Percentiles rank a stretch among this genome's conserved stretches.
These are phyloP conservation scores for Umbellularia californica DNA, from an alignment of 164 flowering plant species.

Conservation along the genomic window DNA sequence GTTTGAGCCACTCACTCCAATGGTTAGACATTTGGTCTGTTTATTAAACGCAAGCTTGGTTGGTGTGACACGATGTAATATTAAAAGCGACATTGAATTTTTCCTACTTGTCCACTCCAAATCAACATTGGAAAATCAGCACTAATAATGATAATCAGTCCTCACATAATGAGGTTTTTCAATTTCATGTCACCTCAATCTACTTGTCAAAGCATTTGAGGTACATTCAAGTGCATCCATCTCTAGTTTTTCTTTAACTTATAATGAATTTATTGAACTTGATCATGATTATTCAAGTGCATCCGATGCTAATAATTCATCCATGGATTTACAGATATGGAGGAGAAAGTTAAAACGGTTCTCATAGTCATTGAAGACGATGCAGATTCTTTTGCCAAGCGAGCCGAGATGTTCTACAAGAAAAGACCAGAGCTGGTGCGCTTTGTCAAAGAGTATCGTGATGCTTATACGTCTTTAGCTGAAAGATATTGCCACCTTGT, in stretches of 20 bases:
- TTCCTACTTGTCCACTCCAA: too few relatives aligned
- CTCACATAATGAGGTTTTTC: background rate
- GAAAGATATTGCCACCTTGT: constrained; percentile 20
- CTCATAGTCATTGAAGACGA: constrained; percentile 69
- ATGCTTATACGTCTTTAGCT: constrained; percentile 76
- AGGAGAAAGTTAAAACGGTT: constrained; percentile 57
- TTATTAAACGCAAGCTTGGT: too few relatives aligned
- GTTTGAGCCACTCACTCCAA: too few relatives aligned
- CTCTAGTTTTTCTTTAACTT: background rate
- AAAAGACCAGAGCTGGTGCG: constrained; percentile 74
- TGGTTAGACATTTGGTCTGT: too few relatives aligned
- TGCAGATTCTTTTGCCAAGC: constrained; percentile 73
- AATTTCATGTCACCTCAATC: background rate
- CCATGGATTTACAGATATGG: constrained; percentile 58
- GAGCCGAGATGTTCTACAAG: constrained; percentile 81
- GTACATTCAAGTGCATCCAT: background rate
- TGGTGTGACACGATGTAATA: too few relatives aligned
- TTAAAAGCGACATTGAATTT: background rate
- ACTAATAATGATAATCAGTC: background rate
- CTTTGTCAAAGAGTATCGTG: constrained; percentile 66
- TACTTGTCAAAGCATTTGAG: background rate
- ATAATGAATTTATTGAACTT: background rate
- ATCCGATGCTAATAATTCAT: background rate
- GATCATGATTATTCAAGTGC: background rate
- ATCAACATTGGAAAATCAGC: background rate